Evolutionary conservation across 768 basidiomycete genomes (phyloP).

Genomic region (Xerocomus spinulosus): DNA sequence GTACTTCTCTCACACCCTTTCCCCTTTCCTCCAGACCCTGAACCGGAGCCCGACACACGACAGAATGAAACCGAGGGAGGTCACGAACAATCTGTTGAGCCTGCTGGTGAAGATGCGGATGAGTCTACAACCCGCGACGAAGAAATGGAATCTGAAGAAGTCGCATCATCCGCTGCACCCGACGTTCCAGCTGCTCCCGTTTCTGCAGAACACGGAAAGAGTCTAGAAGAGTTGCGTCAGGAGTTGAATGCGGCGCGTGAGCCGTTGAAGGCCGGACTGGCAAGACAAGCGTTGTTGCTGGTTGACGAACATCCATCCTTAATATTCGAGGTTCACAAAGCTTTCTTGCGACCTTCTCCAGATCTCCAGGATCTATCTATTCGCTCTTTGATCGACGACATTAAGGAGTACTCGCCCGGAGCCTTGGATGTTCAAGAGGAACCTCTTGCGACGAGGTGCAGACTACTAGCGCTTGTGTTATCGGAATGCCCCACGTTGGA

Average conservation of each 20-base stretch:
- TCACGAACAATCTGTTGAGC: conserved; percentile 27
- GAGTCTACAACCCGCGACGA: conserved; percentile 24
- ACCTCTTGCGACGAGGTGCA: conserved; percentile 74
- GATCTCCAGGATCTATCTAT: conserved; percentile 63
- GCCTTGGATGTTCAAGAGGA: conserved; percentile 71
- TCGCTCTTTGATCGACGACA: conserved; percentile 69
- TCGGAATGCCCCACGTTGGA: conserved; percentile 67
- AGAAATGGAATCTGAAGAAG: conserved; percentile 25
- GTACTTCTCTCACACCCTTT: conserved; percentile 79
- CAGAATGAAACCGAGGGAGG: conserved; percentile 11
- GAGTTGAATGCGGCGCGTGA: conserved; percentile 66
- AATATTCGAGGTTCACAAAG: conserved; percentile 82
- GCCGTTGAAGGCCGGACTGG: conserved; percentile 58
- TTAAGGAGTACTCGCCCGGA: conserved; percentile 60
- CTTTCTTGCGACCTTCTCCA: conserved; percentile 65
- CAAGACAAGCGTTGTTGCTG: conserved; percentile 66
- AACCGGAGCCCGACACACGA: conserved; percentile 24
- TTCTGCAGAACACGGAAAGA: conserved; percentile 34
- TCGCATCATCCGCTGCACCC: conserved; percentile 7
- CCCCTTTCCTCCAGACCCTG: conserved; percentile 65
- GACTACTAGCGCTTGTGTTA: conserved; percentile 79
- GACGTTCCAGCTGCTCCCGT: conserved; percentile 14
- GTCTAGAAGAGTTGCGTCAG: conserved; percentile 57
- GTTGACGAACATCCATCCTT: conserved; percentile 85
- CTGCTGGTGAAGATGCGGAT: conserved; percentile 25